Percentiles rank a stretch among this genome's conserved stretches.
Evolutionary conservation across 768 basidiomycete genomes (phyloP).

Genomic region (Tylopilus balloui): DNA sequence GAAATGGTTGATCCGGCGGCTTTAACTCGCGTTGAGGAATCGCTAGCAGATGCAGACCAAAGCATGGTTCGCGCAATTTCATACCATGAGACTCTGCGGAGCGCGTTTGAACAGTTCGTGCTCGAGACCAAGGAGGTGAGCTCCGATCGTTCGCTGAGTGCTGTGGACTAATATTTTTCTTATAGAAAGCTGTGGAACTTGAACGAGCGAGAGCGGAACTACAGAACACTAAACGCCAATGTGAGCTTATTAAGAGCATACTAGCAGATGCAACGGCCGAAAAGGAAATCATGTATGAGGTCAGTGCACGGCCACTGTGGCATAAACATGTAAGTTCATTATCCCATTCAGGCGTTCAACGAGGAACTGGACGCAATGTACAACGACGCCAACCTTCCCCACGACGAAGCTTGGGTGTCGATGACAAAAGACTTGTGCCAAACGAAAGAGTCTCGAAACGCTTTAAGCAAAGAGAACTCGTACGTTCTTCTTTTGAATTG

Average conservation of each 20-base stretch:
- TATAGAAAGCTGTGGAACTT: slow-evolving; percentile 58
- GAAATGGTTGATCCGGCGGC: slow-evolving; percentile 13
- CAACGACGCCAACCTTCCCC: slow-evolving; percentile 76
- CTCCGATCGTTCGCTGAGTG: background rate
- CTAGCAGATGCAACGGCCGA: slow-evolving; percentile 75
- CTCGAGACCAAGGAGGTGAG: slow-evolving; percentile 57
- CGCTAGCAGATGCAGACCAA: slow-evolving; percentile 55
- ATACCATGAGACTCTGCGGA: slow-evolving; percentile 52
- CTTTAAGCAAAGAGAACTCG: slow-evolving; percentile 76
- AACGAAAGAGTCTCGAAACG: slow-evolving; percentile 74
- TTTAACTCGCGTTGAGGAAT: slow-evolving; percentile 40
- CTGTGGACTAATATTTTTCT: background rate
- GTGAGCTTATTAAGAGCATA: slow-evolving; percentile 74
- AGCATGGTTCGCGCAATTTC: slow-evolving; percentile 48
- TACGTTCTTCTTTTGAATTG: slow-evolving; percentile 35
- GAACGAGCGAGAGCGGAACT: slow-evolving; percentile 62
- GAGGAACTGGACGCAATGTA: slow-evolving; percentile 92
- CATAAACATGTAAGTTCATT: background rate
- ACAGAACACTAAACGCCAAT: slow-evolving; percentile 65
- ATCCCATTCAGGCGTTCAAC: slow-evolving; percentile 73
- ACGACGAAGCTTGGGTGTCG: slow-evolving; percentile 78
- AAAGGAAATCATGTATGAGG: slow-evolving; percentile 93
- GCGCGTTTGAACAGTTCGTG: slow-evolving; percentile 45
- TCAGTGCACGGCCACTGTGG: slow-evolving; percentile 32
- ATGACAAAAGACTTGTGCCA: slow-evolving; percentile 67